phyloP scores from a whole-genome alignment of 2,329 filamentous ascomycete genomes.

The Xylaria arbuscula region DNA sequence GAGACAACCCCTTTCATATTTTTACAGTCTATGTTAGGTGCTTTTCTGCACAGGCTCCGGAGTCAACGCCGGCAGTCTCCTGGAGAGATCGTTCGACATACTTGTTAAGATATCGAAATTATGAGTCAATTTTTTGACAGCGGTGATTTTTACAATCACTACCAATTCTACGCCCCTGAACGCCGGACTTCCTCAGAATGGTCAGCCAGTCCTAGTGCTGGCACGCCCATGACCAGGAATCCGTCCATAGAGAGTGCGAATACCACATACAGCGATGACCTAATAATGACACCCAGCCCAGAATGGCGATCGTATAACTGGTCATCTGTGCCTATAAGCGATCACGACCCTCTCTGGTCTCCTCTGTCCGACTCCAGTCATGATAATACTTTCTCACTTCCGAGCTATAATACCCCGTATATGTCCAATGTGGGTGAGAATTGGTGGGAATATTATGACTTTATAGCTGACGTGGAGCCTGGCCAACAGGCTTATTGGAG shows the following conservation, averaged over 20 bases:
- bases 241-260: constrained; percentile 39
- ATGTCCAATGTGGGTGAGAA: background rate
- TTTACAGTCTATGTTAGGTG: constrained; percentile 18
- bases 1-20: constrained; percentile 4
- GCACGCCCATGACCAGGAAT: constrained; percentile 41
- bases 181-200: constrained; percentile 22
- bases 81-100: background rate
- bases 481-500: constrained; percentile 42
- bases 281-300: constrained; percentile 29
- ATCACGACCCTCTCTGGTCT: constrained; percentile 17
- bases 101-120: background rate
- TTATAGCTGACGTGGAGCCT: constrained; percentile 37
- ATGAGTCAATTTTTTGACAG: constrained; percentile 17
- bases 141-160: background rate
- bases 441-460: constrained; percentile 41
- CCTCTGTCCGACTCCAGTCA: constrained; percentile 2
- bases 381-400: constrained; percentile 2
- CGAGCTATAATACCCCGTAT: background rate
- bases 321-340: constrained; percentile 22
- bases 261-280: constrained; percentile 37
- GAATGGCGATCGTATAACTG: constrained; percentile 39
- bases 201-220: constrained; percentile 24
- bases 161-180: constrained; percentile 7
- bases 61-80: constrained; percentile 22
- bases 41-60: constrained; percentile 9